Base-by-base conservation (phyloP, 1,284 basidiomycete species). In the Macrocybe sp. region DNA sequence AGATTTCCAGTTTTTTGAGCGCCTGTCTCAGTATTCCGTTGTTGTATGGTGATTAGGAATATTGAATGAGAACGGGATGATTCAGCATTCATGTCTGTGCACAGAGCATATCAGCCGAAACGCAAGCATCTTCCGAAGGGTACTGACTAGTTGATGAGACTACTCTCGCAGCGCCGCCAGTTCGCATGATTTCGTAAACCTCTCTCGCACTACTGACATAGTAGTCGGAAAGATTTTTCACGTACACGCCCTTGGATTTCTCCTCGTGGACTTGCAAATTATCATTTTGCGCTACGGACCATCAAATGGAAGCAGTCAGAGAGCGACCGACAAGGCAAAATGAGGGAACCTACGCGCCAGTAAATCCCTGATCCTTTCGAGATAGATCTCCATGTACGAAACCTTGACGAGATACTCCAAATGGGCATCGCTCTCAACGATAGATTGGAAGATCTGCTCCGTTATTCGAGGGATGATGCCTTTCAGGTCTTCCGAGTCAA, bases 381-480 rank as follows among this genome's bases (percentile, higher is more conserved):
- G 81, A 71, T 99, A 99, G 56, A 99, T 99, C 68, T 99, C 97
- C 94, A 99, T 97, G 68, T 99, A 99, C 34, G 94, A 97, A 47
- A 99, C 97, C 72, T 99, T 99, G 67, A 99, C 97, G 49, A 98
- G 83, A 67, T 99, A 99, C 68, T 99, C 97, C 53, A 99, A 75
- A 64, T 93, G 92, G 37, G 92, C 81, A 59, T 98, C 96, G 48
- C 95, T 97, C 58, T 92, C 84, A 55, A 97, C 85, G 65, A 99
- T 99, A 47, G 92, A 94, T 54, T 94, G 89, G 65, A 99, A 99
- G 66, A 99, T 98, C 68, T 99, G 96, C 65, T 99, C 95, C 3
- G 96, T 97, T 61, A 99, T 98, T 49, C 97, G 89, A 47, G 97
- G 97, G 58, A 98, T 99, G 54, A 99, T 90, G 66, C 97, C 97